Evolutionary conservation across 352 stramenopile species (phyloP).

Genomic region (Phytopythium ostracodes): DNA sequence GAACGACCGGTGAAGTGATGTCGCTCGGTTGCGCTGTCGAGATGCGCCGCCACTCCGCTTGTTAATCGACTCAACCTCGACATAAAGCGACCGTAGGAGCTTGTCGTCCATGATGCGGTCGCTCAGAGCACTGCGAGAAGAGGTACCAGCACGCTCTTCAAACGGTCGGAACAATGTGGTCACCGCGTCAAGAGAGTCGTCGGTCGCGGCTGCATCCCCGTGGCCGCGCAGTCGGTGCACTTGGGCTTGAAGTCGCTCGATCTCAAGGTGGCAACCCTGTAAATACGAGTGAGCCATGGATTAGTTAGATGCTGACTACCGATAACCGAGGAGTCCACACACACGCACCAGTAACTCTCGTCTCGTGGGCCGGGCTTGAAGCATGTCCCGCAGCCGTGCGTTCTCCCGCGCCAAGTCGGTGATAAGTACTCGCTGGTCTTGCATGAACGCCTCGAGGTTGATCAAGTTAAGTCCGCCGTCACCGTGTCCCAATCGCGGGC

Average conservation of each 20-base stretch:
- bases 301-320: neutral
- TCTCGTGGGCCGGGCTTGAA: conserved; percentile 20
- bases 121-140: conserved; percentile 7
- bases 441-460: conserved; percentile 16
- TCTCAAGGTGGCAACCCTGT: conserved; percentile 19
- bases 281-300: conserved; percentile 1
- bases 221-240: conserved; percentile 10
- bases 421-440: conserved; percentile 19
- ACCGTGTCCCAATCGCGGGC: neutral
- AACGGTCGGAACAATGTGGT: neutral
- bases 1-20: conserved; percentile 13
- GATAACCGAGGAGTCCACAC: neutral
- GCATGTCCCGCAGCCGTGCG: conserved; percentile 22
- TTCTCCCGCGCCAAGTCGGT: conserved; percentile 24
- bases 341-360: conserved; percentile 22
- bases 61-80: conserved; percentile 12
- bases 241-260: conserved; percentile 20
- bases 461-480: neutral
- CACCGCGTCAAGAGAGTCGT: neutral
- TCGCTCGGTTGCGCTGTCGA: neutral
- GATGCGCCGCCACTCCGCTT: neutral
- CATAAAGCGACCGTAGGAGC: conserved; percentile 17
- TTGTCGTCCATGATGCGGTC: conserved; percentile 27
- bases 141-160: neutral
- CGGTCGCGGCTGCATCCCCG: neutral